Percentiles rank a stretch among this genome's conserved stretches.
Conservation (phyloP, 2,329 filamentous ascomycete species). For the Pseudocercospora fijiensis region DNA sequence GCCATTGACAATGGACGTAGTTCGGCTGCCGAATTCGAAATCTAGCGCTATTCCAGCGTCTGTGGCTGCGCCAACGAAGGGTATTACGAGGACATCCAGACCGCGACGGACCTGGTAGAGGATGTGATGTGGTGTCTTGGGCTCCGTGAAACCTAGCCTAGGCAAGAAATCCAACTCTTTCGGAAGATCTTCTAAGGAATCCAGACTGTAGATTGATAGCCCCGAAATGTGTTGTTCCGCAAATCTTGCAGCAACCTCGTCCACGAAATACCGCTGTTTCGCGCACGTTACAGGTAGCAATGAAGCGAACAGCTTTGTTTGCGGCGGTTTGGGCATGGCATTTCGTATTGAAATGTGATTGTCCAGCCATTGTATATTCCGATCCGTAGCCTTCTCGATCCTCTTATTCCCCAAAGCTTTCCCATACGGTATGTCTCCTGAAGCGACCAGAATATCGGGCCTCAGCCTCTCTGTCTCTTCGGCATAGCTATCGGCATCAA, state of each 20-base stretch:
- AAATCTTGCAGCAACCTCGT: conserved; percentile 66
- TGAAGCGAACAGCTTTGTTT: conserved; percentile 60
- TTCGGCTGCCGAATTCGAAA: conserved; percentile 62
- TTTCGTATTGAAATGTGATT: conserved; percentile 55
- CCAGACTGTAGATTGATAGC: conserved; percentile 75
- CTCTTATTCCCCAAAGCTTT: conserved; percentile 58
- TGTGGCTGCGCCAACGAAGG: conserved; percentile 71
- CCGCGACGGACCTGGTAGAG: conserved; percentile 74
- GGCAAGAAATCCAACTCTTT: conserved; percentile 62
- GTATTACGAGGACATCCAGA: conserved; percentile 74
- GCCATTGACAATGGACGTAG: conserved; percentile 8
- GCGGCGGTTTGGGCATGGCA: background rate
- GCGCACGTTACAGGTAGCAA: conserved; percentile 73
- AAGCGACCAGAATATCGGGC: conserved; percentile 76
- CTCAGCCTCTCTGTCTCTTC: conserved; percentile 62
- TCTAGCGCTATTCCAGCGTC: conserved; percentile 82
- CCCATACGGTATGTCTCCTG: conserved; percentile 70
- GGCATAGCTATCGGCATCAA: conserved; percentile 69
- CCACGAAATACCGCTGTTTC: conserved; percentile 77
- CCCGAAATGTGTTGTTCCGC: conserved; percentile 57
- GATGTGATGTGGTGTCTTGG: conserved; percentile 70
- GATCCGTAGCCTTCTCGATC: conserved; percentile 76
- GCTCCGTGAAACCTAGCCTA: conserved; percentile 70
- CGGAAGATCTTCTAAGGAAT: conserved; percentile 67
- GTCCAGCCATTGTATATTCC: conserved; percentile 78